A percentile compares a stretch with the other conserved stretches of the same genome.
These are phyloP conservation scores for Lenzites betulinus DNA, from an alignment of 768 basidiomycete genomes.

Conservation along the genomic window DNA sequence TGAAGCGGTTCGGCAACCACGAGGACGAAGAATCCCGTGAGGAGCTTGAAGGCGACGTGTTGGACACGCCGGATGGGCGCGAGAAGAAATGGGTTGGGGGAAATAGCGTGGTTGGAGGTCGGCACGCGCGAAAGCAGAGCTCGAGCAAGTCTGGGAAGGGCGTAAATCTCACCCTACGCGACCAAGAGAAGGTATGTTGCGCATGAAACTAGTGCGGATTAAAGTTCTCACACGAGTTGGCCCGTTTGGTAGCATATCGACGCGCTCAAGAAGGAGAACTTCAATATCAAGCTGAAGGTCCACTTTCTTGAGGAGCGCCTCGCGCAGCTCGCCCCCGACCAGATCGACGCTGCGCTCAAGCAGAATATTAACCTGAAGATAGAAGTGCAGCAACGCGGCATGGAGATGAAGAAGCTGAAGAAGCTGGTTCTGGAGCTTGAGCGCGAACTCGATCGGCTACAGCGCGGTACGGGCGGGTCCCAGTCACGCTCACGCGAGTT, in stretches of 20 bases:
- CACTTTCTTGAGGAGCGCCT: slow-evolving; percentile 95
- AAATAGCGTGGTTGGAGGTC: slow-evolving; percentile 19
- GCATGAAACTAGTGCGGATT: neutral
- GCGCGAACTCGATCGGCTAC: slow-evolving; percentile 72
- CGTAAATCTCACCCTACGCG: slow-evolving; percentile 74
- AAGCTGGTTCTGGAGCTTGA: slow-evolving; percentile 86
- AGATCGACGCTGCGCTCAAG: slow-evolving; percentile 88
- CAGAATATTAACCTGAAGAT: slow-evolving; percentile 94
- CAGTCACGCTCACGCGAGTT: slow-evolving; percentile 69
- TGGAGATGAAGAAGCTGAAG: slow-evolving; percentile 91
- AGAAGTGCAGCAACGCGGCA: slow-evolving; percentile 84
- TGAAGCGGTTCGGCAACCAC: slow-evolving; percentile 41
- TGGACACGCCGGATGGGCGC: slow-evolving; percentile 52
- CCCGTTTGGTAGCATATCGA: slow-evolving; percentile 77
- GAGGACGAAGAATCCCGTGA: slow-evolving; percentile 37
- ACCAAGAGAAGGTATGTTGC: slow-evolving; percentile 87
- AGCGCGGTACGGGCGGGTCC: slow-evolving; percentile 45
- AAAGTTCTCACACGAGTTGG: no score
- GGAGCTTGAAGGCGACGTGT: slow-evolving; percentile 38
- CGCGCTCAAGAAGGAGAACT: slow-evolving; percentile 95
- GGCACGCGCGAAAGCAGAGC: slow-evolving; percentile 24
- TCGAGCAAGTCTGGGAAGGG: slow-evolving; percentile 24
- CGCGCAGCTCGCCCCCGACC: slow-evolving; percentile 85
- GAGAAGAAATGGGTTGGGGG: slow-evolving; percentile 38
- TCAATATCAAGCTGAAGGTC: slow-evolving; percentile 92